Conservation (phyloP, 306 rosid genomes). For the Cyclanthera cordifolia region DNA sequence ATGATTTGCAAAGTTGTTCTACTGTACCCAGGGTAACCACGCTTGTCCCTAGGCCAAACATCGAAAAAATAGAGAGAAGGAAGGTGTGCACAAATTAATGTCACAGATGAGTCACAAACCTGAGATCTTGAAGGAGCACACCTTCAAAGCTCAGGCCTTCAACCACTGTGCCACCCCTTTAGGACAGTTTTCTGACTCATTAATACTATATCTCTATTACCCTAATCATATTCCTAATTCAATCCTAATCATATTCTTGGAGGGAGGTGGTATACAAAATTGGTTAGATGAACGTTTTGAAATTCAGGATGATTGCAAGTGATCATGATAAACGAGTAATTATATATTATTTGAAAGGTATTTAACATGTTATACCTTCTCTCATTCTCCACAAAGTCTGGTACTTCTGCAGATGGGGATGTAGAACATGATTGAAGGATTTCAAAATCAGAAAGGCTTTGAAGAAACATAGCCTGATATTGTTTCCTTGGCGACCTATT, state of each 20-base stretch:
- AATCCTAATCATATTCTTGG: not conserved
- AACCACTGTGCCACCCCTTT: too few species aligned
- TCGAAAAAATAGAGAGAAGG: too few species aligned
- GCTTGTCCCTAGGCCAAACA: too few species aligned
- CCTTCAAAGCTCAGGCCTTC: too few species aligned
- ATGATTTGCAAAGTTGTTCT: too few species aligned
- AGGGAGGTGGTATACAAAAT: not conserved
- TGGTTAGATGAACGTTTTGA: not conserved
- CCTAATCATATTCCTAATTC: too few species aligned
- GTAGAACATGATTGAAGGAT: constrained; percentile 64
- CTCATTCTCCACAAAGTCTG: constrained; percentile 52
- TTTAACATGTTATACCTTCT: constrained; percentile 38
- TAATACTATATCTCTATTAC: too few species aligned
- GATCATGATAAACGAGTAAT: not conserved
- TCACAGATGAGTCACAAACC: too few species aligned
- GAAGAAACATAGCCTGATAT: constrained; percentile 26
- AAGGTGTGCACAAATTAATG: too few species aligned
- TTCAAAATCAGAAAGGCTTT: constrained; percentile 45
- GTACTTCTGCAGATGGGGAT: constrained; percentile 73
- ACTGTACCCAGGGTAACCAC: too few species aligned
- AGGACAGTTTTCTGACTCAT: too few species aligned
- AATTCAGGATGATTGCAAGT: not conserved
- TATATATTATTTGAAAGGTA: not conserved
- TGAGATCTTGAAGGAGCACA: too few species aligned
- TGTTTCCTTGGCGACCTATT: constrained; percentile 40